Evolutionary conservation across 2,329 filamentous ascomycete species (phyloP), one percentile per base, ranked within the genome.

Genomic region (Chalaropsis thielavioides): DNA sequence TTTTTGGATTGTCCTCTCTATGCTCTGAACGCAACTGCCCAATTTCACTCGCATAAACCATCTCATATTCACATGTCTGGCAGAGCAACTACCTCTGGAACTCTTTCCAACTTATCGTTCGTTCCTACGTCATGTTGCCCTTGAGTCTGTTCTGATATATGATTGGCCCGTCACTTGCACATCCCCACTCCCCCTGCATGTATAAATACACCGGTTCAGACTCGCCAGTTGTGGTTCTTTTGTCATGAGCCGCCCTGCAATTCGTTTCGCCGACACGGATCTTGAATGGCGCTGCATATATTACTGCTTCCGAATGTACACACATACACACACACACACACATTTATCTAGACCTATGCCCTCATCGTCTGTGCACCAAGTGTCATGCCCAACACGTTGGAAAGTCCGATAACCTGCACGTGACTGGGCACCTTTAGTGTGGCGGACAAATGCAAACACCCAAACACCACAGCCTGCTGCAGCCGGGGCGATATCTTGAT

Each of bases 401-500:
- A 81, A 64, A 84, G 78, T 6, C 82, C 82, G 27, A 84, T 78
- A 1, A 84, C 71, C 40, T 84, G 79, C 62, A 79, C 80, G 1
- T 81, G 81, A 41, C 77, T 76, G 0, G 82, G 82, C 43, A 84
- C 81, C 60, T 73, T 74, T 19, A 81, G 77, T 49, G 80, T 75
- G n/a, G 63, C 68, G 70, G 74, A 80, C 46, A 85, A 81, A 70
- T 81, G 83, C 79, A 87, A 85, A 72, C 83, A 85, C 13, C 84
- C 84, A 74, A 85, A 86, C 0, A 86, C 81, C 60, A 83, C 83
- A 60, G 86, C 72, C 70, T 81, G 79, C 68, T 78, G 78, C 66
- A 87, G 73, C 41, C 77, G 81, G 0, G 86, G 86, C 68, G 86
- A 89, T 61, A 78, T 76, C 22, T 81, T 78, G 74, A 89, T 89